phyloP scores from a whole-genome alignment of 176 grass and related monocot species.

The Themeda triandra region DNA sequence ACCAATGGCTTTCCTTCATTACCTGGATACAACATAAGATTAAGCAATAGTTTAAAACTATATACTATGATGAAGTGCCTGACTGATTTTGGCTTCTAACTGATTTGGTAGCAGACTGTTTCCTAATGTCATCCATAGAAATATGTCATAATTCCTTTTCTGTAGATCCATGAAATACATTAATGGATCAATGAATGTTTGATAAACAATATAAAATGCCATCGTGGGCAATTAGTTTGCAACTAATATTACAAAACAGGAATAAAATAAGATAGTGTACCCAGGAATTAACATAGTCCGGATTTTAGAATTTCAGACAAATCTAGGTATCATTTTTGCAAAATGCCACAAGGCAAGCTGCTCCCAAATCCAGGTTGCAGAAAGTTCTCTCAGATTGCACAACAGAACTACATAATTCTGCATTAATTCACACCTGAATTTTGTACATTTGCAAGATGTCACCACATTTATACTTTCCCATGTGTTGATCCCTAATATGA shows the following conservation, averaged over 20 bases:
- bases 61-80: not conserved
- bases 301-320: not conserved
- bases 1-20: constrained; percentile 49
- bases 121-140: not conserved
- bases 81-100: not conserved
- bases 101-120: not conserved
- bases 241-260: not conserved
- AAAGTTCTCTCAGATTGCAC: not conserved
- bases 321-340: not conserved
- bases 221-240: not conserved
- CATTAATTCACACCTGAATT: not conserved
- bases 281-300: not conserved
- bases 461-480: not conserved
- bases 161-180: not conserved
- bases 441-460: not conserved
- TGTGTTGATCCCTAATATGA: not conserved
- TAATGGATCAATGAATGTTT: not conserved
- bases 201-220: not conserved
- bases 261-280: not conserved
- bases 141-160: not conserved
- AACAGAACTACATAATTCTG: not conserved
- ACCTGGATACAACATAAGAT: constrained; percentile 30
- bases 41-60: not conserved
- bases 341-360: not conserved
- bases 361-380: not conserved